A percentile compares a stretch with the other conserved stretches of the same genome.
Evolutionary conservation across 148 eudicot genomes (phyloP).

Genomic region (Arctostaphylos glauca): DNA sequence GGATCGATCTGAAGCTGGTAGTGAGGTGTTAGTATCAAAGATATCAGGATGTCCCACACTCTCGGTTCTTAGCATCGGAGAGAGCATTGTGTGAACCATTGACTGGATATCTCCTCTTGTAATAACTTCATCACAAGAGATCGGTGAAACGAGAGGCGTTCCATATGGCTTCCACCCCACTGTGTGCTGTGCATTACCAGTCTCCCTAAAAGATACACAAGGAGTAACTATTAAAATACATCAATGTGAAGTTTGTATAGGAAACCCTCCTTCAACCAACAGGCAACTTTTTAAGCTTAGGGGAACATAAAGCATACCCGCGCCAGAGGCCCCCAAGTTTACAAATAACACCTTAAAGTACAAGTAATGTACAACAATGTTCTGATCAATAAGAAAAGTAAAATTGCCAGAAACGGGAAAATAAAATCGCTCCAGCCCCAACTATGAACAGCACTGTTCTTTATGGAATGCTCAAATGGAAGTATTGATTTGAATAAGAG

Average conservation of each 20-base stretch:
- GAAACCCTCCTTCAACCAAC: background rate
- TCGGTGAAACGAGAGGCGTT: slow-evolving; percentile 80
- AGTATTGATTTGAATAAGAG: background rate
- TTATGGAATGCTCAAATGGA: slow-evolving; percentile 2
- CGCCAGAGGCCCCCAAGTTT: background rate
- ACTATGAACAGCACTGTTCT: background rate
- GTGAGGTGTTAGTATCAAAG: slow-evolving; percentile 31
- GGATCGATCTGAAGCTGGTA: slow-evolving; percentile 29
- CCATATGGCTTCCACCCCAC: slow-evolving; percentile 87
- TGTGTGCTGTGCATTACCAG: slow-evolving; percentile 45
- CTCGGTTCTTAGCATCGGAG: slow-evolving; percentile 60
- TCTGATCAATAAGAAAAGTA: background rate
- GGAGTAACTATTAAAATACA: background rate
- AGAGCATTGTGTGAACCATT: slow-evolving; percentile 72
- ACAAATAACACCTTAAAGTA: background rate
- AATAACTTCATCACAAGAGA: slow-evolving; percentile 59
- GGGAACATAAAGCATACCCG: background rate
- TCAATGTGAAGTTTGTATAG: background rate
- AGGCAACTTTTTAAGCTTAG: background rate
- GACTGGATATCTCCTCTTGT: slow-evolving; percentile 80
- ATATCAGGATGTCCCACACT: slow-evolving; percentile 26
- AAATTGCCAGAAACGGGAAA: background rate
- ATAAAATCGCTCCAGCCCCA: background rate
- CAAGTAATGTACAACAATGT: slow-evolving; percentile 1
- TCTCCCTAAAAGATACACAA: slow-evolving; percentile 39